Evolutionary conservation across 192 early-diverging fungal species (phyloP).

Genomic region (Umbelopsis ramanniana): DNA sequence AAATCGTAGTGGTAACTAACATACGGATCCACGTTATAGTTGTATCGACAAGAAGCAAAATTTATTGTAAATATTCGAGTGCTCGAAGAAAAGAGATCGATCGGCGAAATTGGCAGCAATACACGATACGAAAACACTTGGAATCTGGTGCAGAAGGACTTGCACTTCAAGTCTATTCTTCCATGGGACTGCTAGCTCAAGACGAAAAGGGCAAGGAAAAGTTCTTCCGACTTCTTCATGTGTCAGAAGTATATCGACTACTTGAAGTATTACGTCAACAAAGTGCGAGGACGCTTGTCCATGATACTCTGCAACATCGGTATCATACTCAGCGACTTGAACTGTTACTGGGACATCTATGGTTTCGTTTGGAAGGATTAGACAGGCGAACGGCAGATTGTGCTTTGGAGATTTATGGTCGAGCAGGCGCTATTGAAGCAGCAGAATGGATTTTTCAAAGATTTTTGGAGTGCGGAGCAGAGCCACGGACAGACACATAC

Average conservation of each 20-base stretch:
- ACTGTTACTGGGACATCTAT: not conserved
- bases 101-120: slow-evolving; percentile 6
- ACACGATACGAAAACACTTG: not conserved
- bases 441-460: slow-evolving; percentile 1
- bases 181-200: not conserved
- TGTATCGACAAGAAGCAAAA: not conserved
- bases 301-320: not conserved
- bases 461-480: not conserved
- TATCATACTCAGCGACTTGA: not conserved
- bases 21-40: not conserved
- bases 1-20: not conserved
- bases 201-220: slow-evolving; percentile 1
- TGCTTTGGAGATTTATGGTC: slow-evolving; percentile 8
- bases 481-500: not conserved
- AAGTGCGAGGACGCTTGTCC: not conserved
- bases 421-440: not conserved
- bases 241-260: not conserved
- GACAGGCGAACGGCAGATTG: not conserved
- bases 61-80: not conserved
- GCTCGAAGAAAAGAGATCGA: slow-evolving; percentile 4
- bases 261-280: not conserved
- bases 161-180: not conserved
- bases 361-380: not conserved
- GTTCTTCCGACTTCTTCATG: not conserved
- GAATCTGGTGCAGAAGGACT: not conserved